Conservation (phyloP, 257 asterid species). For the Plectranthus barbatus region DNA sequence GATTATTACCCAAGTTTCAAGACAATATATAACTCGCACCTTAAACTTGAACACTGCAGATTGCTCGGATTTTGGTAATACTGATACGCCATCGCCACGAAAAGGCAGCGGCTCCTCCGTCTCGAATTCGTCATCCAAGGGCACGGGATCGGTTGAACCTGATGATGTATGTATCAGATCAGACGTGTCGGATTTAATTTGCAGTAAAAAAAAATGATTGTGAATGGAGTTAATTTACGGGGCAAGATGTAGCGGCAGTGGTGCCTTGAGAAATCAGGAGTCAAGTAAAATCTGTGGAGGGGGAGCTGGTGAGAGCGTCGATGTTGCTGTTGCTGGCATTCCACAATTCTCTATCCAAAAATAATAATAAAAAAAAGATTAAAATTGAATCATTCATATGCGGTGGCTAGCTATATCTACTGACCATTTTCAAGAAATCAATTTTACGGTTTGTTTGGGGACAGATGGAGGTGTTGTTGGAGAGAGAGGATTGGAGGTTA, state of each 20-base stretch:
- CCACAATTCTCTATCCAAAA: constrained; percentile 27
- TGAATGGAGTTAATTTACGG: too few relatives aligned
- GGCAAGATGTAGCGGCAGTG: constrained; percentile 41
- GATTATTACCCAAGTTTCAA: too few relatives aligned
- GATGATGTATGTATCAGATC: too few relatives aligned
- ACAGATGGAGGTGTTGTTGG: constrained; percentile 15
- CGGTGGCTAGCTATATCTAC: background rate
- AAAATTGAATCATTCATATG: background rate
- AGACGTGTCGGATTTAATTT: too few relatives aligned
- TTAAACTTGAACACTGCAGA: constrained; percentile 35
- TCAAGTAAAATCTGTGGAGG: constrained; percentile 23
- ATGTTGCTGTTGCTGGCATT: constrained; percentile 42
- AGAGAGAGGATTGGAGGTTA: constrained; percentile 29
- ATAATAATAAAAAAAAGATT: background rate
- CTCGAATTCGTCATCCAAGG: constrained; percentile 13
- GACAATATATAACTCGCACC: too few relatives aligned
- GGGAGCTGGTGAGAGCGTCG: constrained; percentile 35
- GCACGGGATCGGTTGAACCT: too few relatives aligned
- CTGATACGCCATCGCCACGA: constrained; percentile 24
- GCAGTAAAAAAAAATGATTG: too few relatives aligned
- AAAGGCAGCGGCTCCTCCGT: constrained; percentile 44
- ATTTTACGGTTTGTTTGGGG: constrained; percentile 34
- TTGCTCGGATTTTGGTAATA: constrained; percentile 27
- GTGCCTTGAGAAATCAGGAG: constrained; percentile 24
- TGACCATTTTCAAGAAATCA: constrained; percentile 36